A percentile compares a stretch with the other conserved stretches of the same genome.
These are phyloP conservation scores for Microcos paniculata DNA, from an alignment of 345 rosid species.

Conservation along the genomic window DNA sequence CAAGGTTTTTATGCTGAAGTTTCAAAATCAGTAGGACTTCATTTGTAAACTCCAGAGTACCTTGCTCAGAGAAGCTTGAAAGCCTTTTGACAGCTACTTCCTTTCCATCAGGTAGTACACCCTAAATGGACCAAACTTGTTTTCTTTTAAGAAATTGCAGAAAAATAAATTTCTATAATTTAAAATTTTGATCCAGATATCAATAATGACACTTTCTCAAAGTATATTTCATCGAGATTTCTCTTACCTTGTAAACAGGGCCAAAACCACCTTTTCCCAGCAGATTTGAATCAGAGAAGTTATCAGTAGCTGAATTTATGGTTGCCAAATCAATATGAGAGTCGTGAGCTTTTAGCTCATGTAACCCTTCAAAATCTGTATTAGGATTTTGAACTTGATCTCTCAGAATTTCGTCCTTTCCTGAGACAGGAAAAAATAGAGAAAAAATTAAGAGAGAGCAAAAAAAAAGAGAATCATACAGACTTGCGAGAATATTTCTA, in stretches of 20 bases:
- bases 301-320: constrained; percentile 37
- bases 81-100: constrained; percentile 49
- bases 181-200: neutral
- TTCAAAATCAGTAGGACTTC: constrained; percentile 41
- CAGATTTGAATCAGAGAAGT: constrained; percentile 29
- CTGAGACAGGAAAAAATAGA: constrained; percentile 6
- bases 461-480: too few relatives aligned
- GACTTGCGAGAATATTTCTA: neutral
- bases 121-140: constrained; percentile 29
- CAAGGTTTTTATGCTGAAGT: constrained; percentile 58
- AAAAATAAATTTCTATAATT: neutral
- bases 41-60: constrained; percentile 33
- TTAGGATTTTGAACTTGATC: constrained; percentile 7
- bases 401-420: constrained; percentile 6
- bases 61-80: constrained; percentile 32
- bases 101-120: constrained; percentile 42
- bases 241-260: constrained; percentile 37
- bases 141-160: neutral
- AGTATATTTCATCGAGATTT: neutral
- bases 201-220: too few relatives aligned
- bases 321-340: constrained; percentile 26
- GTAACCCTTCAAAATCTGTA: constrained; percentile 1
- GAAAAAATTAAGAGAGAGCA: neutral
- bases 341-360: constrained; percentile 16
- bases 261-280: constrained; percentile 34